Conservation (phyloP, 2,329 filamentous ascomycete species). For the Coniochaeta prunicola region DNA sequence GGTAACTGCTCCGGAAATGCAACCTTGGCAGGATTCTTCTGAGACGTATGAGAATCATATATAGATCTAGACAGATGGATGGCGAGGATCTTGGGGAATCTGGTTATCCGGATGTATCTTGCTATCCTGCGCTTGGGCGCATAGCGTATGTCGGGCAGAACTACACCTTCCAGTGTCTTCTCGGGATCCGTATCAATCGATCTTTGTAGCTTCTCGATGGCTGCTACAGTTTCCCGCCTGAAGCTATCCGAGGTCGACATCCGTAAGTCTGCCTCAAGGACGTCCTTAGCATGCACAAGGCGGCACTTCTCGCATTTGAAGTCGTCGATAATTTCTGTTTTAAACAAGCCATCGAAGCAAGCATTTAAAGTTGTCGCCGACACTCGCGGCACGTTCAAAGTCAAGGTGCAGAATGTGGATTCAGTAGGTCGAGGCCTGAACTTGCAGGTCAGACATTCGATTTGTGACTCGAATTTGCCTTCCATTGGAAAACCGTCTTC, state of each 20-base stretch:
- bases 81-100: constrained; percentile 83
- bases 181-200: constrained; percentile 81
- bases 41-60: constrained; percentile 72
- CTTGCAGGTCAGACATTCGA: constrained; percentile 82
- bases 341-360: constrained; percentile 91
- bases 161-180: constrained; percentile 61
- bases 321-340: constrained; percentile 92
- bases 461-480: constrained; percentile 86
- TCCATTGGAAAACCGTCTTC: constrained; percentile 85
- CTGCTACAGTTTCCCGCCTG: constrained; percentile 42
- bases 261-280: constrained; percentile 51
- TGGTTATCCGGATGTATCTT: constrained; percentile 78
- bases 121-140: constrained; percentile 80
- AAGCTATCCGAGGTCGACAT: constrained; percentile 44
- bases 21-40: constrained; percentile 93
- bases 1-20: constrained; percentile 82
- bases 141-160: constrained; percentile 64
- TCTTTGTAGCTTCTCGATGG: constrained; percentile 57
- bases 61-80: constrained; percentile 92
- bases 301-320: constrained; percentile 94
- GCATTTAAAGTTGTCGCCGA: constrained; percentile 72
- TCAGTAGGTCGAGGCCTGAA: constrained; percentile 81
- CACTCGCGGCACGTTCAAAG: constrained; percentile 81
- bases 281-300: constrained; percentile 67
- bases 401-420: constrained; percentile 86